phyloP scores from a whole-genome alignment of 805 yeast genomes.

The Danielia reshetovae region DNA sequence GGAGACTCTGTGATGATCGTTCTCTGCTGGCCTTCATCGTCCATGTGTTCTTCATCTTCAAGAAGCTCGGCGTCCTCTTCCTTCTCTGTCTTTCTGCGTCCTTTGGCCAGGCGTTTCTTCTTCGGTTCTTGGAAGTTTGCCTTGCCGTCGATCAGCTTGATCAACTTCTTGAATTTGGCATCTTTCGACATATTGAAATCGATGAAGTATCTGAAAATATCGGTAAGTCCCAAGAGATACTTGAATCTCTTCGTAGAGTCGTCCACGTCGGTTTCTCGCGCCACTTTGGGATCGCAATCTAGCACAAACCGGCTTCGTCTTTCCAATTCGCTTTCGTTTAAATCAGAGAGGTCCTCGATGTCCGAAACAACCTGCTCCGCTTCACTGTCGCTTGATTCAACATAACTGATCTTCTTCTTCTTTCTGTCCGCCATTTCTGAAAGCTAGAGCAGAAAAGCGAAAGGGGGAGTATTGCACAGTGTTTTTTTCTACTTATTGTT shows the following conservation, averaged over 20 bases:
- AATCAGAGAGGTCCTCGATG: not conserved
- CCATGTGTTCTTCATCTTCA: slow-evolving; percentile 71
- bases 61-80: slow-evolving; percentile 94
- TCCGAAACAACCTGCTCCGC: slow-evolving; percentile 4
- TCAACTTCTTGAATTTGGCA: slow-evolving; percentile 57
- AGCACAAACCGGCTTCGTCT: slow-evolving; percentile 11
- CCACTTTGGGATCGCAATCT: slow-evolving; percentile 50
- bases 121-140: slow-evolving; percentile 32
- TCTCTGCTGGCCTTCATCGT: slow-evolving; percentile 42
- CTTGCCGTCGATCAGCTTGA: slow-evolving; percentile 54
- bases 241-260: slow-evolving; percentile 77
- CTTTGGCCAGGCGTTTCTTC: slow-evolving; percentile 35
- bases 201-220: slow-evolving; percentile 82
- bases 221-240: slow-evolving; percentile 77
- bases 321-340: slow-evolving; percentile 4
- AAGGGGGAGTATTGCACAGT: too few relatives aligned
- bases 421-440: slow-evolving; percentile 1
- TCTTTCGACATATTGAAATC: slow-evolving; percentile 79
- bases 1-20: slow-evolving; percentile 88
- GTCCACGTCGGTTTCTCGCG: slow-evolving; percentile 46
- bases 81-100: slow-evolving; percentile 81
- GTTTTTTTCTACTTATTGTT: too few relatives aligned
- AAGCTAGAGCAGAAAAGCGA: not conserved
- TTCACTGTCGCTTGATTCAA: slow-evolving; percentile 5
- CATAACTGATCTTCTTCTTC: slow-evolving; percentile 2